Conservation (phyloP, 2,329 filamentous ascomycete genomes). For the Colletotrichum gigasporum region DNA sequence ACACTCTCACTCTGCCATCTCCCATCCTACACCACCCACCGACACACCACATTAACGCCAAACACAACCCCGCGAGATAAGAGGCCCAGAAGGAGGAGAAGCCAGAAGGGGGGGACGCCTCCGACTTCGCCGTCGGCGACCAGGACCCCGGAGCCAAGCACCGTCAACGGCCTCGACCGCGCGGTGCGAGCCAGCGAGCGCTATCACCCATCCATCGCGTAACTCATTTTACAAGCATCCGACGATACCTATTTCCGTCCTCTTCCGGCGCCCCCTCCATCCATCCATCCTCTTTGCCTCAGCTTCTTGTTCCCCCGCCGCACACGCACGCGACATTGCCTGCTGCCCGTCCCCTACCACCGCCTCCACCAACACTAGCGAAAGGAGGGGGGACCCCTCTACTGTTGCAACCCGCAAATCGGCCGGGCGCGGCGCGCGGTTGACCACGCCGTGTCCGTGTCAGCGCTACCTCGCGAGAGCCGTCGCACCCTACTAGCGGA, state of each 20-base stretch:
- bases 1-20: no score
- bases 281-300: no score
- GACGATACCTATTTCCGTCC: no score
- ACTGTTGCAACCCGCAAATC: background rate
- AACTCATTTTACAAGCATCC: no score
- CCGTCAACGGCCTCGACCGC: constrained; percentile 9
- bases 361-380: background rate
- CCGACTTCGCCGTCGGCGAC: constrained; percentile 11
- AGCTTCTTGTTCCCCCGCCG: no score
- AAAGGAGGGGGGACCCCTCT: background rate
- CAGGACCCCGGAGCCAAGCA: constrained; percentile 13
- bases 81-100: background rate
- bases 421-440: background rate
- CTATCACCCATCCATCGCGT: background rate
- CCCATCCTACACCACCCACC: background rate
- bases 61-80: background rate
- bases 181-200: no score
- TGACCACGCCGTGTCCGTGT: background rate
- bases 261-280: no score
- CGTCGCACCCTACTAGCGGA: background rate
- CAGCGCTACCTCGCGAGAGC: no score
- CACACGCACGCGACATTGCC: no score
- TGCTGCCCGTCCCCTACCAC: no score
- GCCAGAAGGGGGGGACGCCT: background rate
- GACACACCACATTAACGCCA: no score